Evolutionary conservation across 2,329 filamentous ascomycete genomes (phyloP).

Genomic region (Aspergillus transmontanensis): DNA sequence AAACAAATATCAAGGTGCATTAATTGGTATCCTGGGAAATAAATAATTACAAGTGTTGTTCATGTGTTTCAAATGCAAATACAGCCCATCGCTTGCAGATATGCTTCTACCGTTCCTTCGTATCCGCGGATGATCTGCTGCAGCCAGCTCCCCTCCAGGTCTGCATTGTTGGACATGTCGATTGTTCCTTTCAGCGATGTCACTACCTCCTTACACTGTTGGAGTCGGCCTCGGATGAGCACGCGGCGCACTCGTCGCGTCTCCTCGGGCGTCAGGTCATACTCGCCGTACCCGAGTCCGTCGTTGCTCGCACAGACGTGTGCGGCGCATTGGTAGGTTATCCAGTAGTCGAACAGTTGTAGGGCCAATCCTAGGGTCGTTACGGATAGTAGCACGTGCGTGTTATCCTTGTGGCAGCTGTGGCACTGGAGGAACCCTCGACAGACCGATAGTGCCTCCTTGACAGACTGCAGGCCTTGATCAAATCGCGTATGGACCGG

Average conservation of each 20-base stretch:
- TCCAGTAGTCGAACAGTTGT: conserved; percentile 35
- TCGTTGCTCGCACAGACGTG: background rate
- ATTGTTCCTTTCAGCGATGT: conserved; percentile 25
- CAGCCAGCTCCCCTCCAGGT: conserved; percentile 25
- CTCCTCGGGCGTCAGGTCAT: conserved; percentile 33
- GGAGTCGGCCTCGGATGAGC: conserved; percentile 29
- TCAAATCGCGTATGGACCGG: conserved; percentile 33
- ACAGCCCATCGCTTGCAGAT: conserved; percentile 31
- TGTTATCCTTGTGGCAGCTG: conserved; percentile 33
- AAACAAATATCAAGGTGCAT: background rate
- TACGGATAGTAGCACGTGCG: conserved; percentile 31
- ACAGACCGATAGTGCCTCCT: conserved; percentile 32
- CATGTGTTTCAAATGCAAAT: conserved; percentile 24
- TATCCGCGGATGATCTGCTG: conserved; percentile 32
- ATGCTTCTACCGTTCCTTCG: conserved; percentile 31
- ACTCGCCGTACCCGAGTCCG: conserved; percentile 33
- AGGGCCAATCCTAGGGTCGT: conserved; percentile 35
- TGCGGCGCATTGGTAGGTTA: conserved; percentile 26
- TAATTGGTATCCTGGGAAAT: background rate
- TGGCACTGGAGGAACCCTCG: conserved; percentile 34
- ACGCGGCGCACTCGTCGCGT: conserved; percentile 31
- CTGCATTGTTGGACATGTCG: conserved; percentile 9
- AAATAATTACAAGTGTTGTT: background rate
- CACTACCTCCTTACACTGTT: conserved; percentile 32
- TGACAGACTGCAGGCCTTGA: conserved; percentile 35